Evolutionary conservation across 805 yeast genomes (phyloP), one percentile per base, ranked within the genome.

Genomic region (Zygotorulaspora danielsina): DNA sequence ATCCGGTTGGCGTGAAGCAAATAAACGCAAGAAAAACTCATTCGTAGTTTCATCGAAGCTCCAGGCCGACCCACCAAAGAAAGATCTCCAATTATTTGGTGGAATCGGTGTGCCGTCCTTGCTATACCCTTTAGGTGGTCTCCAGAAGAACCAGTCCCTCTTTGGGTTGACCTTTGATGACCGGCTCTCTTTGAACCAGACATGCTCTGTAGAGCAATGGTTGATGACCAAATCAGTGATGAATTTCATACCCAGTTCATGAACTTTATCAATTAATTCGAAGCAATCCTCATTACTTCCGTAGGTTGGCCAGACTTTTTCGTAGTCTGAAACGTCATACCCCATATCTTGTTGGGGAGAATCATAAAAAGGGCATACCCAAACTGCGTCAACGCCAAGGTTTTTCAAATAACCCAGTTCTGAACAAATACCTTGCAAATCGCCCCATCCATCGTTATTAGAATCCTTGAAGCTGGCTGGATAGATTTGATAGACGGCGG

Each of bases 321-420:
- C 69, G 59, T 77, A 77, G 57, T 77, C 70, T 13, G 73, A 59
- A 50, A 77, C 73, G 49, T 77, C 81, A 53, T 76, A 77, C 3
- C 82, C 82, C 81, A 76, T 76, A 54, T 76, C 82, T 36, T 70
- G 73, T 54, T 73, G 76, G 5, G 81, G 81, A 2, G 78, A 71
- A 45, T 72, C 77, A 59, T 67, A 75, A 64, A 73, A 72, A 16
- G 81, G 82, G 18, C 75, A 71, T 38, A 76, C 55, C 82, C 81
- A 77, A 28, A 77, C 61, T 11, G 72, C 70, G 41, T 73, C 78
- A 11, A 65, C 65, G 2, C 79, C 79, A 21, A 76, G 59, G 16
- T 55, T 57, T 51, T 72, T 68, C 55, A 76, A 53, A 55, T 76
- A 74, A 56, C 73, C 78, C 47, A 76, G 60, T 20, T 70, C 68